Evolutionary conservation across 495 filamentous ascomycete genomes (phyloP).

Genomic region (Chaetomium cochliodes): DNA sequence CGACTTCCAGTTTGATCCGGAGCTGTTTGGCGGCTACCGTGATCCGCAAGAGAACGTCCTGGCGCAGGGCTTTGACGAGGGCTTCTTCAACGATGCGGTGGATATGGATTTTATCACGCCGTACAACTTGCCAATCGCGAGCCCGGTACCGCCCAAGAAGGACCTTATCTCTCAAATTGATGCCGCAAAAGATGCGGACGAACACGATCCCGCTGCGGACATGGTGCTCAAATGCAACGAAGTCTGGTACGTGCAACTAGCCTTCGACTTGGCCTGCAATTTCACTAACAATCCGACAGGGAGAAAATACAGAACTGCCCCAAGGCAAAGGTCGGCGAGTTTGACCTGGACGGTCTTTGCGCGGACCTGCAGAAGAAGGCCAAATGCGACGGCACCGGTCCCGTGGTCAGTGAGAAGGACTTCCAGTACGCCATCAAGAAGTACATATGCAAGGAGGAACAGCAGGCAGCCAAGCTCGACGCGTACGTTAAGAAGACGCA

Average conservation of each 20-base stretch:
- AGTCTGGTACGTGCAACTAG: conserved; percentile 69
- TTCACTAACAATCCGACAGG: conserved; percentile 53
- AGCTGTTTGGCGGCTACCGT: conserved; percentile 89
- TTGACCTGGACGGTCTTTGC: conserved; percentile 91
- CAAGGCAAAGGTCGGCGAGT: conserved; percentile 79
- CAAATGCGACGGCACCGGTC: conserved; percentile 87
- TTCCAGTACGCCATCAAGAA: conserved; percentile 76
- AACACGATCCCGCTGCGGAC: conserved; percentile 65
- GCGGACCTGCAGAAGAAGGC: conserved; percentile 94
- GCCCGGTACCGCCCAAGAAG: conserved; percentile 54
- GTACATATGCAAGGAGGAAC: conserved; percentile 40
- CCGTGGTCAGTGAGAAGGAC: conserved; percentile 87
- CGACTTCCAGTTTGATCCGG: conserved; percentile 84
- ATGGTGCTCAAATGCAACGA: conserved; percentile 79
- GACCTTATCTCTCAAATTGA: conserved; percentile 75
- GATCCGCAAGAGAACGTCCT: conserved; percentile 79
- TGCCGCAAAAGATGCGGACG: conserved; percentile 64
- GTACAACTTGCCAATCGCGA: conserved; percentile 62
- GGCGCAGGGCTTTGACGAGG: conserved; percentile 31
- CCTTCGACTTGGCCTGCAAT: background rate
- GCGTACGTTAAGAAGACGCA: background rate
- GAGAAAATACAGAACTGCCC: conserved; percentile 86
- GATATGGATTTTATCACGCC: conserved; percentile 73
- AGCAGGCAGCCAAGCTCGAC: background rate
- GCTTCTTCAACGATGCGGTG: conserved; percentile 67